A percentile compares a stretch with the other conserved stretches of the same genome.
Conservation (phyloP, 2,329 filamentous ascomycete genomes). For the Thielaviopsis euricoi region DNA sequence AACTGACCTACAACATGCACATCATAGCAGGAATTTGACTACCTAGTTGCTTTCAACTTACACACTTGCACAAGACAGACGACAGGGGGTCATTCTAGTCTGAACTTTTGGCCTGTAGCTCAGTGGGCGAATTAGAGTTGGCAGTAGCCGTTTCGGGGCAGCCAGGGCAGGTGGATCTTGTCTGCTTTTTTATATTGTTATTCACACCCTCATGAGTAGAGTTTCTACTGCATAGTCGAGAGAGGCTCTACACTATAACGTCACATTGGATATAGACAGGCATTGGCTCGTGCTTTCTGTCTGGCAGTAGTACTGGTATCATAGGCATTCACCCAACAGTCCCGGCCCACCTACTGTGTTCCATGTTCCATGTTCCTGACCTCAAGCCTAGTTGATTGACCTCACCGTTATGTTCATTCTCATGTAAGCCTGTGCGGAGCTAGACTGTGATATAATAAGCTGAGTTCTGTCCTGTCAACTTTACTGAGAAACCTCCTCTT, state of each 20-base stretch:
- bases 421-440: neutral
- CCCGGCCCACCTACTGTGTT: neutral
- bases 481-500: conserved; percentile 1
- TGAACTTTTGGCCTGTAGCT: neutral
- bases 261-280: neutral
- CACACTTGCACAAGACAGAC: neutral
- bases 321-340: neutral
- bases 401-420: neutral
- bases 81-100: neutral
- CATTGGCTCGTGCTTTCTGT: neutral
- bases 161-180: neutral
- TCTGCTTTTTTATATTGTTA: neutral
- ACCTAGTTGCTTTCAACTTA: neutral
- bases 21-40: neutral
- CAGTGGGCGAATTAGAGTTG: neutral
- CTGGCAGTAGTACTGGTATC: neutral
- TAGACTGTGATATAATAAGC: neutral
- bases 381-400: neutral
- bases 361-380: conserved; percentile 1
- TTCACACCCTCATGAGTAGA: neutral
- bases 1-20: neutral
- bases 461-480: neutral
- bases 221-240: neutral
- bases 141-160: neutral
- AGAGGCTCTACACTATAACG: neutral